Base-by-base conservation (phyloP, 768 basidiomycete genomes). In the Tulasnella sp. region DNA sequence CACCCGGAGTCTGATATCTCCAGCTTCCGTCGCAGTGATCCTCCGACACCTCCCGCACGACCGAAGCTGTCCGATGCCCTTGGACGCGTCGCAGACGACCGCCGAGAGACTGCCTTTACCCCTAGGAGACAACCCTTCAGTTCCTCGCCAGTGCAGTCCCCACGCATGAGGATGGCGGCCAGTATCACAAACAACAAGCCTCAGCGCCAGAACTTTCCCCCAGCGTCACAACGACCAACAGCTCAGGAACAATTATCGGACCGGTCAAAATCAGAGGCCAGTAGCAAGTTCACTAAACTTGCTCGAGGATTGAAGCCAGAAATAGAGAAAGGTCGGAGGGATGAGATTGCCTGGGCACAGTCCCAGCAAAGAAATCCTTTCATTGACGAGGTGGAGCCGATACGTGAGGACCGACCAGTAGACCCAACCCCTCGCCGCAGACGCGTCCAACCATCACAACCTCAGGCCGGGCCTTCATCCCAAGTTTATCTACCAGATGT, bases 401-500 rank as follows among this genome's bases (percentile, higher is more conserved):
- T 49, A 5, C 5, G 38, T 19, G 44, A 8, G 24, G 51, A 47
- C 24, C 54, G 29, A 42, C 32, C 32, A 17, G 54, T 23, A 3
- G 54, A 43, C 17, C 34, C 23, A 34, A 54, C 29, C 41, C 11
- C 48, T 26, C 54, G 30, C 47, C 32, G 26, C 51, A 60, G 23
- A 61, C 64, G 53, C 56, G 64, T 62, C 68, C 26, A n/a, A n/a
- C n/a, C n/a, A n/a, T n/a, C 19, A 45, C 51, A 43, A 62, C 19
- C 47, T 7, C 19, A n/a, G 47, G 29, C 30, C 13, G 45, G 44
- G 9, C 47, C 61, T 50, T 64, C 58, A 64, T 49, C 44, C 27
- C 76, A 75, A 32, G 68, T 88, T 19, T 78, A 83, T 51, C 72
- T 90, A 1, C 89, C 88, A 0, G 90, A 92, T 65, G 81, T 93